Evolutionary conservation across 2,329 filamentous ascomycete species (phyloP), one percentile per base, ranked within the genome.

Genomic region (Pseudocercospora cruenta): DNA sequence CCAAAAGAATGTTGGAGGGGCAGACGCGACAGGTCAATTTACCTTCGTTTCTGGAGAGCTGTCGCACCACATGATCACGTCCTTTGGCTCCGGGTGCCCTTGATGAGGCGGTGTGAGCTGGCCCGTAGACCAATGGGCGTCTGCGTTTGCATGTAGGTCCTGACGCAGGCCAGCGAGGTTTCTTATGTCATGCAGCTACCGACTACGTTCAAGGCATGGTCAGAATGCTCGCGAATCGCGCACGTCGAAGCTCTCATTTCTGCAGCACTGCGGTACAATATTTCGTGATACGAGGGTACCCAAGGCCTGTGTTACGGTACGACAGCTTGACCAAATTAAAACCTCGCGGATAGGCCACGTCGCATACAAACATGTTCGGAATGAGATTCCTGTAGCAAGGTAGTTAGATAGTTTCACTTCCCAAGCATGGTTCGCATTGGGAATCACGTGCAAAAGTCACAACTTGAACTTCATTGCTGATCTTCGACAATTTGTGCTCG

Each of bases 71-170:
- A 53, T 66, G 59, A 61, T 62, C 63, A 58, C 51, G n/a, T 62
- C 53, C 58, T 61, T 58, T 55, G 58, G 21, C 36, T 65, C 31
- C 63, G 26, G 26, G 28, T 59, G 28, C 14, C 51, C 36, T 51
- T 19, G 19, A 26, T 58, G 58, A 66, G 59, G 64, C 64, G 64
- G 64, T 66, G 64, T 66, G 64, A 62, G 64, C 53, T 60, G 64
- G 54, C 63, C 26, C 22, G 22, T 10, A 51, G 36, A n/a, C 59
- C 51, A 58, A 58, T 58, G 22, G 55, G 51, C 51, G 51, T 51
- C 22, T 26, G 19, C 45, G 33, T 19, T 19, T 21, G 26, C 36
- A 51, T 61, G 51, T 53, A 58, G 33, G 63, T 53, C 51, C 47
- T 65, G 58, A 65, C 63, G 63, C 63, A 49, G 45, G 31, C 21